A percentile compares a stretch with the other conserved stretches of the same genome.
Evolutionary conservation across 2,329 filamentous ascomycete genomes (phyloP).

Genomic region (Exophiala spinifera): DNA sequence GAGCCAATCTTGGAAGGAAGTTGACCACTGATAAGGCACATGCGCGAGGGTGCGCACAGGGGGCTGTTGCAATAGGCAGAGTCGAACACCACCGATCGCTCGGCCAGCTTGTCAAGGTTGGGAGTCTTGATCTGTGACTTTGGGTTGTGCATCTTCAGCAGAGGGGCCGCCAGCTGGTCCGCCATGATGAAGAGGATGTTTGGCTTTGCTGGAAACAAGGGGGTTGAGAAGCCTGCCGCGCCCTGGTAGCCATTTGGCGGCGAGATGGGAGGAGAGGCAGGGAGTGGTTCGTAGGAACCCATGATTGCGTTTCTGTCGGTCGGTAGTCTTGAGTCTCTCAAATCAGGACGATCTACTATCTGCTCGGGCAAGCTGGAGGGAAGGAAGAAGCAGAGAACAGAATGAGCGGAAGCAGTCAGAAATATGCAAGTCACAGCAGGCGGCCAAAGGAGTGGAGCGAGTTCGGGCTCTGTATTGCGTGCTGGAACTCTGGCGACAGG

Average conservation of each 20-base stretch:
- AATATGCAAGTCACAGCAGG: conserved; percentile 4
- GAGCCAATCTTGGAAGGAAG: conserved; percentile 87
- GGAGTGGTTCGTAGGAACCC: conserved; percentile 24
- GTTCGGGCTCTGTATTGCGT: conserved; percentile 1
- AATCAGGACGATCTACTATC: no score
- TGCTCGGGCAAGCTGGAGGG: background rate
- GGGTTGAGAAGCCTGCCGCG: conserved; percentile 27
- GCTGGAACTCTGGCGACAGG: background rate
- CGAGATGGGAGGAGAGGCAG: conserved; percentile 27
- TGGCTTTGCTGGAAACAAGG: conserved; percentile 47
- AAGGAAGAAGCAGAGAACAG: background rate
- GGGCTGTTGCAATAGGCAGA: conserved; percentile 93
- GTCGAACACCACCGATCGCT: conserved; percentile 82
- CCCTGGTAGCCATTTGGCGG: conserved; percentile 30
- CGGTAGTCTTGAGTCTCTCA: no score
- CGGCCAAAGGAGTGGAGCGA: conserved; percentile 1
- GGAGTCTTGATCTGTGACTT: conserved; percentile 89
- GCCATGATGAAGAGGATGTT: conserved; percentile 96
- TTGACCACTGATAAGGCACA: conserved; percentile 91
- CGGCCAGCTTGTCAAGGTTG: conserved; percentile 78
- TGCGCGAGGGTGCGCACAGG: conserved; percentile 85
- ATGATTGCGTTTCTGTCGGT: conserved; percentile 11
- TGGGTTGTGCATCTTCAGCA: conserved; percentile 88
- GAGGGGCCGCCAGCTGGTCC: conserved; percentile 86
- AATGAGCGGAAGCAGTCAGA: conserved; percentile 1